Conservation (phyloP, 495 filamentous ascomycete genomes). For the Neurospora sp. region DNA sequence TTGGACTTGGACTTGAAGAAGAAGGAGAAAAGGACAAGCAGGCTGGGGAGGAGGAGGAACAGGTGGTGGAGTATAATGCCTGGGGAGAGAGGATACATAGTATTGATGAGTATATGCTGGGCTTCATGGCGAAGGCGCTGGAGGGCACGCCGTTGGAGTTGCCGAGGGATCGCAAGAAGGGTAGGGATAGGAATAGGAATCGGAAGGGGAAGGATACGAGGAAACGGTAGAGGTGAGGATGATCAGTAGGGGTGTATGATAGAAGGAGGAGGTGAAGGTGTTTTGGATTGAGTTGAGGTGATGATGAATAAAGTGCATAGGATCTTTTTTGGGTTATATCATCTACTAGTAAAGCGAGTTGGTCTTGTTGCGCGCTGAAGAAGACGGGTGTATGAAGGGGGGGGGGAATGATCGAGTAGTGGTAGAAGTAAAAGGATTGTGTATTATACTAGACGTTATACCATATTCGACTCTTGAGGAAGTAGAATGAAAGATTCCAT, state of each 20-base stretch:
- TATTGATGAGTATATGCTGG: slow-evolving; percentile 81
- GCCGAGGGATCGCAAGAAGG: slow-evolving; percentile 73
- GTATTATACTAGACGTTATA: not conserved
- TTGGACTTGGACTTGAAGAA: slow-evolving; percentile 3
- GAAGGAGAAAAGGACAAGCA: slow-evolving; percentile 2
- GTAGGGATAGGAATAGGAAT: slow-evolving; percentile 45
- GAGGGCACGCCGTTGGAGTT: slow-evolving; percentile 69
- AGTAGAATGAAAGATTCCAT: not conserved
- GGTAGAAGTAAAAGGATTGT: not conserved
- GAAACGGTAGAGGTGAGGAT: slow-evolving; percentile 7
- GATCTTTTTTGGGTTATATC: not conserved
- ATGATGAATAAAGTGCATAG: not conserved
- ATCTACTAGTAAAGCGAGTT: not conserved
- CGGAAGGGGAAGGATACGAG: slow-evolving; percentile 12
- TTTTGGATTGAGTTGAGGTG: not conserved
- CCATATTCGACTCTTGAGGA: not conserved
- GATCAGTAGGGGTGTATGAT: not conserved
- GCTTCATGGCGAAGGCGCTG: slow-evolving; percentile 65
- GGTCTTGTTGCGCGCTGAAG: not conserved
- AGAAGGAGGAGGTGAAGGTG: not conserved
- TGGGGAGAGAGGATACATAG: slow-evolving; percentile 45
- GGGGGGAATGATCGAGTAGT: not conserved
- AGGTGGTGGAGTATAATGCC: slow-evolving; percentile 43
- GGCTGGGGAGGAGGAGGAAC: slow-evolving; percentile 19
- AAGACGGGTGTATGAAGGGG: not conserved